Conservation (phyloP, 1,284 basidiomycete genomes). For the Acaromyces ingoldii region DNA sequence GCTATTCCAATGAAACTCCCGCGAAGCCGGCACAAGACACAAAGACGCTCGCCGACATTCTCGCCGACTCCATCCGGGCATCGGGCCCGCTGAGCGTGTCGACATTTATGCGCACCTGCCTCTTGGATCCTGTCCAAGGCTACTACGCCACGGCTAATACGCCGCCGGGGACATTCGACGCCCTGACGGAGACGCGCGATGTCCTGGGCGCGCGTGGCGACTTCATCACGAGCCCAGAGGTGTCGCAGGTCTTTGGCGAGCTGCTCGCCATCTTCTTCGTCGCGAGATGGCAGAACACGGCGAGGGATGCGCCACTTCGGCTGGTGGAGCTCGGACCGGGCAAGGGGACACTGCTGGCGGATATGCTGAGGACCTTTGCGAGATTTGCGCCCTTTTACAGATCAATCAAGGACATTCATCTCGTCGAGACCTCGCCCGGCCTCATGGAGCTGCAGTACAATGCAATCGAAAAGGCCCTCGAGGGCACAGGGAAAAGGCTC, state of each 20-base stretch:
- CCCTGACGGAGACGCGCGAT: conserved; percentile 46
- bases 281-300: conserved; percentile 65
- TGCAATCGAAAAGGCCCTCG: conserved; percentile 24
- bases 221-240: conserved; percentile 95
- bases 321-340: conserved; percentile 92
- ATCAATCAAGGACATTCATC: conserved; percentile 32
- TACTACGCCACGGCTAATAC: conserved; percentile 41
- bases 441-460: conserved; percentile 36
- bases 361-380: conserved; percentile 65
- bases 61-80: conserved; percentile 15
- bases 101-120: conserved; percentile 47
- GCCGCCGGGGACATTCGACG: background rate
- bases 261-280: conserved; percentile 63
- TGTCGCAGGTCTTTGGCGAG: conserved; percentile 93
- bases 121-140: conserved; percentile 46
- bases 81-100: conserved; percentile 46
- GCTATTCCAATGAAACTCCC: too few species aligned
- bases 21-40: too few species aligned
- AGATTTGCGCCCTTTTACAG: conserved; percentile 24
- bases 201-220: conserved; percentile 85
- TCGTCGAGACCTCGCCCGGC: conserved; percentile 46
- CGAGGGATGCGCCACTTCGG: conserved; percentile 54
- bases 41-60: conserved; percentile 8
- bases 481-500: conserved; percentile 21
- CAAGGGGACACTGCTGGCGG: conserved; percentile 82